Percentiles rank a stretch among this genome's conserved stretches.
Evolutionary conservation across 1,284 basidiomycete species (phyloP).

Genomic region (Meripilus lineatus): DNA sequence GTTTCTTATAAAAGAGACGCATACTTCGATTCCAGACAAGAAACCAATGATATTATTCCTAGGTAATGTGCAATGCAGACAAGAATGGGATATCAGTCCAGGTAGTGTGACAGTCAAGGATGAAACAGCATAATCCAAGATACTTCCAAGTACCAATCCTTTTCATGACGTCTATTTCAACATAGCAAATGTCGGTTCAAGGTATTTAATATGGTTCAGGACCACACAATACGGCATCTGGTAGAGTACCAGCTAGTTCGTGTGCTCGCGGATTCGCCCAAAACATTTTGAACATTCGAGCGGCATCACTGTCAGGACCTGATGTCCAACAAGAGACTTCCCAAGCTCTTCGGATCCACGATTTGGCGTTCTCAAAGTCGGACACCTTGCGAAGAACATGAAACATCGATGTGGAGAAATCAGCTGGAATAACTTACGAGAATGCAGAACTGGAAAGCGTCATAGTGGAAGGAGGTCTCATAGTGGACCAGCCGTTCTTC

Average conservation of each 20-base stretch:
- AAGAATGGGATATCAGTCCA: too few relatives aligned
- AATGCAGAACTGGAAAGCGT: conserved; percentile 24
- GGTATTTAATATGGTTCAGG: conserved; percentile 14
- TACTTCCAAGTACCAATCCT: too few relatives aligned
- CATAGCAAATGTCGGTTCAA: too few relatives aligned
- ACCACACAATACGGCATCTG: conserved; percentile 15
- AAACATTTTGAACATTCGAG: conserved; percentile 17
- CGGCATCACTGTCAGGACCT: conserved; percentile 19
- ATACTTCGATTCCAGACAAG: too few relatives aligned
- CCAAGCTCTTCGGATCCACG: conserved; percentile 22
- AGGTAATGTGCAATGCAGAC: too few relatives aligned
- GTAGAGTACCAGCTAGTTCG: conserved; percentile 13
- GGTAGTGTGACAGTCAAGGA: too few relatives aligned
- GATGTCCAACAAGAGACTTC: conserved; percentile 16
- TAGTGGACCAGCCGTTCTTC: conserved; percentile 18
- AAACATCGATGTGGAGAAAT: neutral
- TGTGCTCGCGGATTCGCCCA: conserved; percentile 19
- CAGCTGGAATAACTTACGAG: conserved; percentile 12
- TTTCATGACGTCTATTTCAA: too few relatives aligned
- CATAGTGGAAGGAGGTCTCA: conserved; percentile 20
- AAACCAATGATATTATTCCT: too few relatives aligned
- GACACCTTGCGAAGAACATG: conserved; percentile 12
- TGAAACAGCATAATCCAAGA: too few relatives aligned
- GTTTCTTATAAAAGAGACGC: too few relatives aligned
- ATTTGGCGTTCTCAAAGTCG: conserved; percentile 22